Conservation (phyloP, 345 rosid genomes). For the Gynandropsis gynandra region DNA sequence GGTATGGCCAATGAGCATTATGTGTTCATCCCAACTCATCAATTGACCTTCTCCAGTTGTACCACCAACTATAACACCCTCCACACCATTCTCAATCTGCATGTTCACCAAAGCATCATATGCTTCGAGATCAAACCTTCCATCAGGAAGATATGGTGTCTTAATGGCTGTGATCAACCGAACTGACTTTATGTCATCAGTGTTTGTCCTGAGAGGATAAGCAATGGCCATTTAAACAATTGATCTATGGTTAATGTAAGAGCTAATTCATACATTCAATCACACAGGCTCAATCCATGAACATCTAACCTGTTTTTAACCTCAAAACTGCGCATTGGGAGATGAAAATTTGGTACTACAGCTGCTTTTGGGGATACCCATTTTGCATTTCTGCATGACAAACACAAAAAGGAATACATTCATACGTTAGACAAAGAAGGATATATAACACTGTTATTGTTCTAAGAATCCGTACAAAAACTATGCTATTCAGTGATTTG, state of each 20-base stretch:
- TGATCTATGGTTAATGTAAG: constrained; percentile 1
- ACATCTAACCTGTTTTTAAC: constrained; percentile 49
- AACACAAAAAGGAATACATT: neutral
- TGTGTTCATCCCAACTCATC: constrained; percentile 97
- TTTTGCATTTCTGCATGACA: constrained; percentile 29
- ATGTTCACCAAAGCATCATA: constrained; percentile 60
- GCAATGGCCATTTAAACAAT: too few relatives aligned
- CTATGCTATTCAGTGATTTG: neutral
- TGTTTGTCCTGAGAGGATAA: constrained; percentile 47
- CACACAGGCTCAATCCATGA: neutral
- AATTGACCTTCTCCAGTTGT: constrained; percentile 92
- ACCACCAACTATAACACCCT: constrained; percentile 85
- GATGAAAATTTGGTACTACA: constrained; percentile 53
- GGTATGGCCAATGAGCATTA: constrained; percentile 85
- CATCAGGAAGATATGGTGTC: constrained; percentile 87
- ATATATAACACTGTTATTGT: too few relatives aligned
- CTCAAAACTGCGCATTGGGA: constrained; percentile 76
- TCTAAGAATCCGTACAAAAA: too few relatives aligned
- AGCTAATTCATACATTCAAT: neutral
- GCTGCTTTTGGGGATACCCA: constrained; percentile 63
- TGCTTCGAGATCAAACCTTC: constrained; percentile 93
- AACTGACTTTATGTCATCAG: constrained; percentile 65
- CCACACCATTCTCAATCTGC: constrained; percentile 60
- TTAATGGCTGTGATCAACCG: constrained; percentile 82
- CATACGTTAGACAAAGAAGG: neutral